These are phyloP conservation scores for Tylopilus microsporus DNA, from an alignment of 1,284 basidiomycete species.

Conservation along the genomic window DNA sequence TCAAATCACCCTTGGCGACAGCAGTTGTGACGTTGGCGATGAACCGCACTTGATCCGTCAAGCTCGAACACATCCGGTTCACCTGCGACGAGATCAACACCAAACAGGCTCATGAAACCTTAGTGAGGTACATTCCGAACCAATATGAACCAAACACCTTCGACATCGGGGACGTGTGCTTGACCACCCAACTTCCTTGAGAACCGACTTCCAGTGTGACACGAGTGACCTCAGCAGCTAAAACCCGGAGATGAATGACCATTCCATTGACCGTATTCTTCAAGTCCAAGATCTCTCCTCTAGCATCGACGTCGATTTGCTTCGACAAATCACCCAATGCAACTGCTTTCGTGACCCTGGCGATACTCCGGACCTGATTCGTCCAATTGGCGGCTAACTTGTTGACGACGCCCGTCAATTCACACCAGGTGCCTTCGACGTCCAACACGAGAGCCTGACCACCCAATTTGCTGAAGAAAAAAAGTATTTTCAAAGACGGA, in stretches of 20 bases:
- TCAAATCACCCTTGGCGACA: slow-evolving; percentile 84
- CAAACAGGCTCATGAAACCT: neutral
- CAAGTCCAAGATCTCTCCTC: slow-evolving; percentile 93
- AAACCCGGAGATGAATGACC: slow-evolving; percentile 83
- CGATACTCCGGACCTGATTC: slow-evolving; percentile 91
- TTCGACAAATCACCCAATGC: slow-evolving; percentile 92
- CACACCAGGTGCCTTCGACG: slow-evolving; percentile 92
- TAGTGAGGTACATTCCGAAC: slow-evolving; percentile 70
- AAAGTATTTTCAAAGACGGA: slow-evolving; percentile 7
- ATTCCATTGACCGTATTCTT: slow-evolving; percentile 99
- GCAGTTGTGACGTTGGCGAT: slow-evolving; percentile 92
- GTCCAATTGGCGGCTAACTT: slow-evolving; percentile 93
- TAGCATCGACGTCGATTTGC: slow-evolving; percentile 95
- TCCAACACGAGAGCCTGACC: slow-evolving; percentile 90
- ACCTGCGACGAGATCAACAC: slow-evolving; percentile 45
- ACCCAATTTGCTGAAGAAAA: slow-evolving; percentile 64
- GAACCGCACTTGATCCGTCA: slow-evolving; percentile 92
- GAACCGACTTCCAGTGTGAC: slow-evolving; percentile 93
- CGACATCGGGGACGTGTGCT: slow-evolving; percentile 88
- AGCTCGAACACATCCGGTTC: slow-evolving; percentile 88
- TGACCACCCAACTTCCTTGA: slow-evolving; percentile 89
- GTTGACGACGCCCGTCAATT: slow-evolving; percentile 87
- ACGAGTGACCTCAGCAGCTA: slow-evolving; percentile 94
- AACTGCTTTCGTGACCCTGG: slow-evolving; percentile 96
- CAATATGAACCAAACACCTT: slow-evolving; percentile 92